These are phyloP conservation scores for Flaveria ramosissima DNA, from an alignment of 129 eudicot species.

Conservation along the genomic window DNA sequence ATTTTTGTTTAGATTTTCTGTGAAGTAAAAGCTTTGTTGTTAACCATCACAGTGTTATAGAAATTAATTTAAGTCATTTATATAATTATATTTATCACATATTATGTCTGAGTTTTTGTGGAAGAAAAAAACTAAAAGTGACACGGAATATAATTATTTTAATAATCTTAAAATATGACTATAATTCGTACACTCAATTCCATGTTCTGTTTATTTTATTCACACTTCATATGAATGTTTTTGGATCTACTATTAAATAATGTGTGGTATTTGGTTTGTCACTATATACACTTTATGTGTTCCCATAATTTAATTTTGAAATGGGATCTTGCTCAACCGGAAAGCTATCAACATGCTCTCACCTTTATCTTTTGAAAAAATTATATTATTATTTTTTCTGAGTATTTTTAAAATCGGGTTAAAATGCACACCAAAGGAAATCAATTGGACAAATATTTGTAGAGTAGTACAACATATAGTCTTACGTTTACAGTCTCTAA, in stretches of 20 bases:
- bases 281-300: conserved; percentile 51
- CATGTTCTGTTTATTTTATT: conserved; percentile 28
- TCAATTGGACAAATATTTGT: neutral
- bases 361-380: conserved; percentile 26
- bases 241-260: conserved; percentile 22
- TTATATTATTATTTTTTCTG: neutral
- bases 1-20: too few species aligned
- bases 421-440: neutral
- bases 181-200: conserved; percentile 27
- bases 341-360: conserved; percentile 54
- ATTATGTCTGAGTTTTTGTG: neutral
- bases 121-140: neutral
- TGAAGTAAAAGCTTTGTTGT: neutral
- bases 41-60: neutral
- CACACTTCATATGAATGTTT: conserved; percentile 16
- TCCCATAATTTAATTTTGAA: conserved; percentile 30
- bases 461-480: neutral
- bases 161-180: neutral
- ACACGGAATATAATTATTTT: conserved; percentile 8
- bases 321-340: conserved; percentile 50
- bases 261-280: conserved; percentile 38
- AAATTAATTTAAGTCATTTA: too few species aligned
- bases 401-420: neutral
- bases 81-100: neutral
- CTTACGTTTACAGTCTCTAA: neutral